Percentiles rank a stretch among this genome's conserved stretches.
These are phyloP conservation scores for Globisporangium viniferum DNA, from an alignment of 352 stramenopile species.

Conservation along the genomic window DNA sequence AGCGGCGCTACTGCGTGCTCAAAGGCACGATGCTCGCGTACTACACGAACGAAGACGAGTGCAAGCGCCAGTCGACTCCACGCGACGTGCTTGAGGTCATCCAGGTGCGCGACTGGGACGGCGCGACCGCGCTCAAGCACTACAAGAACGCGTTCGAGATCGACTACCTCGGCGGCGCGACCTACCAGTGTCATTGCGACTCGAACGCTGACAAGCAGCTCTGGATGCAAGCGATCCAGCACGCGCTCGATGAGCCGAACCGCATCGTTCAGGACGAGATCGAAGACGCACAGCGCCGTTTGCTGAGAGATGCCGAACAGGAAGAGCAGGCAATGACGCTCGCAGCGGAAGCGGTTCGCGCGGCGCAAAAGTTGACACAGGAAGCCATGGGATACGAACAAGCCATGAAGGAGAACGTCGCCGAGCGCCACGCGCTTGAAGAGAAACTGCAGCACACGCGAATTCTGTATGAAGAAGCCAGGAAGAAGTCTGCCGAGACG, in stretches of 20 bases:
- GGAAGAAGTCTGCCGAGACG: constrained; percentile 24
- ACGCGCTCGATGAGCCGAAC: constrained; percentile 67
- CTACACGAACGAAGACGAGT: constrained; percentile 55
- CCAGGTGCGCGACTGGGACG: constrained; percentile 37
- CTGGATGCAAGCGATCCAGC: constrained; percentile 58
- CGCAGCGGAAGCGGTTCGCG: constrained; percentile 44
- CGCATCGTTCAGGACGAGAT: constrained; percentile 77
- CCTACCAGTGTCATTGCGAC: constrained; percentile 57
- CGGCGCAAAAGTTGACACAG: constrained; percentile 26
- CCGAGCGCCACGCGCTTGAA: constrained; percentile 25
- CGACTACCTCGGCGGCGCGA: constrained; percentile 36
- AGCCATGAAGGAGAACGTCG: constrained; percentile 28
- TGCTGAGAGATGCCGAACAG: constrained; percentile 34
- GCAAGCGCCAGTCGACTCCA: constrained; percentile 33
- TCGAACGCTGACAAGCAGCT: constrained; percentile 47
- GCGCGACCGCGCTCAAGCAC: constrained; percentile 18
- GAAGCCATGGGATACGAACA: constrained; percentile 30
- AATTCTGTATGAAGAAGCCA: constrained; percentile 27
- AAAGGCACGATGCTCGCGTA: constrained; percentile 77
- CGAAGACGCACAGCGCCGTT: constrained; percentile 54
- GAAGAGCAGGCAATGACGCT: constrained; percentile 41
- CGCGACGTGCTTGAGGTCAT: constrained; percentile 64
- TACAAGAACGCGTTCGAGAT: constrained; percentile 24
- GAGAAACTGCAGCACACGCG: constrained; percentile 27
- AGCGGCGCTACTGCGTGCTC: constrained; percentile 67